A percentile compares a stretch with the other conserved stretches of the same genome.
Conservation (phyloP, 768 basidiomycete species). For the Rhodotorula paludigena region DNA sequence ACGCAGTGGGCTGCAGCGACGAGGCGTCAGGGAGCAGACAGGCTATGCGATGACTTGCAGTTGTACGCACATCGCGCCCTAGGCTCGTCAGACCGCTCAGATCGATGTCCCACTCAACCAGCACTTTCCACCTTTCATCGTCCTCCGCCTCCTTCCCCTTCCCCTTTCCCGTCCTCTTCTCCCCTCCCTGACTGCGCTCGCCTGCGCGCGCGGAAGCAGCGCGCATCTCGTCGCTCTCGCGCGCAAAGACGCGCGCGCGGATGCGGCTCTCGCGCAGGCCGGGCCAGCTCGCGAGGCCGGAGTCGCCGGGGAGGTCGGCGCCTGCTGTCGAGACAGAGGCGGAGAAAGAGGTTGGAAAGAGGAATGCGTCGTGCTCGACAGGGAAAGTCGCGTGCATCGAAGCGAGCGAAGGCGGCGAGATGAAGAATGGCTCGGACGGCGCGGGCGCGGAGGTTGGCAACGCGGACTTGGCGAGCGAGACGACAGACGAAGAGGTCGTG, state of each 20-base stretch:
- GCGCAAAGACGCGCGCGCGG: constrained; percentile 11
- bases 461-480: neutral
- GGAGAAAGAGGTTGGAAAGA: neutral
- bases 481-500: neutral
- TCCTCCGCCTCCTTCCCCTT: constrained; percentile 9
- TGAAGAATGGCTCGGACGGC: constrained; percentile 19
- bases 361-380: constrained; percentile 4
- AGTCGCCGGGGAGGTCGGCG: neutral
- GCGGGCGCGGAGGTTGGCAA: neutral
- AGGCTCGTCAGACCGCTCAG: constrained; percentile 26
- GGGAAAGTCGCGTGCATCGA: constrained; percentile 15
- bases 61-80: constrained; percentile 27
- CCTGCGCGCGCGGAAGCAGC: too few relatives aligned
- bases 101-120: constrained; percentile 33
- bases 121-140: constrained; percentile 9
- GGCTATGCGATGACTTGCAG: neutral
- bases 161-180: neutral
- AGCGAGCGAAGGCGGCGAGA: neutral
- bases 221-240: neutral
- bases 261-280: constrained; percentile 11
- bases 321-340: too few relatives aligned
- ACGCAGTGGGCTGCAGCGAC: constrained; percentile 8
- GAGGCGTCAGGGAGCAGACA: neutral
- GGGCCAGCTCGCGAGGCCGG: neutral
- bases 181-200: too few relatives aligned